These are phyloP conservation scores for Floccularia luteovirens DNA, from an alignment of 768 basidiomycete species.

Conservation along the genomic window DNA sequence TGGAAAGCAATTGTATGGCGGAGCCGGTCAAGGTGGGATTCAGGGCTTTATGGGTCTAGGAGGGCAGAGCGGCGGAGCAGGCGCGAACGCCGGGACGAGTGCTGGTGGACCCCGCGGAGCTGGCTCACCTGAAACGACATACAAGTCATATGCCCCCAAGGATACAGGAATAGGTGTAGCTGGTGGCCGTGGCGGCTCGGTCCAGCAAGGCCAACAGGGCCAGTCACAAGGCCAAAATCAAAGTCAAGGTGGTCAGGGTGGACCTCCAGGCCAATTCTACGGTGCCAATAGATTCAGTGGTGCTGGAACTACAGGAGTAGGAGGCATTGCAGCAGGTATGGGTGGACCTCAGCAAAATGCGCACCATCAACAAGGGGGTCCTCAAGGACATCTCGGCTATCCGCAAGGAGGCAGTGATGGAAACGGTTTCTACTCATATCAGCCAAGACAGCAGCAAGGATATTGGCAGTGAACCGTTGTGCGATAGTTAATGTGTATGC, in stretches of 20 bases:
- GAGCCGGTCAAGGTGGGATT: conserved; percentile 44
- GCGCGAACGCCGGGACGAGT: conserved; percentile 27
- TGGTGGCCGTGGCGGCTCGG: conserved; percentile 33
- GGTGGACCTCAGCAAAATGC: conserved; percentile 33
- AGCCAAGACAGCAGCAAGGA: conserved; percentile 52
- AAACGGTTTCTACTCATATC: conserved; percentile 69
- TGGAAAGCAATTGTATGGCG: conserved; percentile 39
- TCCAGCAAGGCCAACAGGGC: conserved; percentile 42
- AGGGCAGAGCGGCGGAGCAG: conserved; percentile 31
- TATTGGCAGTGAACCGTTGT: conserved; percentile 46
- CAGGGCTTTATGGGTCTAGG: conserved; percentile 69
- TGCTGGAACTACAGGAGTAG: conserved; percentile 25
- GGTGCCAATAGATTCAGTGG: conserved; percentile 35
- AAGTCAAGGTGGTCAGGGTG: conserved; percentile 37
- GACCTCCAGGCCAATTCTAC: conserved; percentile 46
- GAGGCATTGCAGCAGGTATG: conserved; percentile 25
- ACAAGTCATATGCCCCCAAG: conserved; percentile 70
- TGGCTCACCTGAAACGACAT: conserved; percentile 63
- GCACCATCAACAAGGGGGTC: conserved; percentile 35
- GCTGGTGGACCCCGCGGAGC: conserved; percentile 43
- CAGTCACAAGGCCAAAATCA: conserved; percentile 46
- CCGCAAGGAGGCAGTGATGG: conserved; percentile 59
- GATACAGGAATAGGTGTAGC: conserved; percentile 47
- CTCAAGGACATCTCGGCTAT: conserved; percentile 55
- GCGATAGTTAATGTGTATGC: not conserved